Percentiles rank a stretch among this genome's conserved stretches.
These are phyloP conservation scores for Suhomyces chickasaworum DNA, from an alignment of 1,139 yeast genomes.

Conservation along the genomic window DNA sequence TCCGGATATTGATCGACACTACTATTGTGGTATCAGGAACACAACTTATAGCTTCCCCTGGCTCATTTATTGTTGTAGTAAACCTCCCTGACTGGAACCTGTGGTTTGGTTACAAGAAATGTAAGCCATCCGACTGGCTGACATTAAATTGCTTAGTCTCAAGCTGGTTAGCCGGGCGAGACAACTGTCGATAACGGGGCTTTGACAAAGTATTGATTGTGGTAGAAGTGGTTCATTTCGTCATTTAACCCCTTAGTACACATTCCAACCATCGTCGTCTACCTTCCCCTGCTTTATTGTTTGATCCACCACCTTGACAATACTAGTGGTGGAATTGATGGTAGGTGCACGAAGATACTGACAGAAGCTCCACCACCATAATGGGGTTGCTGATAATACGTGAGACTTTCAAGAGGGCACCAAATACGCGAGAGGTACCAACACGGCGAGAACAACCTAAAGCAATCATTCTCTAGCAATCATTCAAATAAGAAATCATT, in stretches of 20 bases:
- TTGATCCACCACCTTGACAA: neutral
- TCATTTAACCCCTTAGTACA: conserved; percentile 5
- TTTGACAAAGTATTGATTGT: neutral
- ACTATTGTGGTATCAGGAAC: neutral
- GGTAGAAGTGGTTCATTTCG: neutral
- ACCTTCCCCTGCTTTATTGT: conserved; percentile 12
- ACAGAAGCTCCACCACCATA: no score
- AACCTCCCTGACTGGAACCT: neutral
- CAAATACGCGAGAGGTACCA: no score
- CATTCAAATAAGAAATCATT: no score
- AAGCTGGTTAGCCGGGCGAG: neutral
- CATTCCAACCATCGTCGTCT: conserved; percentile 9
- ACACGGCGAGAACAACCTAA: no score
- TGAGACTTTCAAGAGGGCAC: no score
- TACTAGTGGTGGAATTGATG: neutral
- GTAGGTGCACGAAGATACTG: neutral
- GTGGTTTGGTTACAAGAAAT: neutral
- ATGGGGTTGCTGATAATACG: no score
- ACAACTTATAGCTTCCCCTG: neutral
- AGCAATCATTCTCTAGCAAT: no score
- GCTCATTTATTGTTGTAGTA: neutral
- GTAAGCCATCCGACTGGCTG: neutral
- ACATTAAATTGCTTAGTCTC: neutral
- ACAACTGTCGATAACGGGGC: neutral
- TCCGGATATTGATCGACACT: neutral